Evolutionary conservation across 163 green algal genomes (phyloP), one percentile per base, ranked within the genome.

Genomic region (Scenedesmus sp.): DNA sequence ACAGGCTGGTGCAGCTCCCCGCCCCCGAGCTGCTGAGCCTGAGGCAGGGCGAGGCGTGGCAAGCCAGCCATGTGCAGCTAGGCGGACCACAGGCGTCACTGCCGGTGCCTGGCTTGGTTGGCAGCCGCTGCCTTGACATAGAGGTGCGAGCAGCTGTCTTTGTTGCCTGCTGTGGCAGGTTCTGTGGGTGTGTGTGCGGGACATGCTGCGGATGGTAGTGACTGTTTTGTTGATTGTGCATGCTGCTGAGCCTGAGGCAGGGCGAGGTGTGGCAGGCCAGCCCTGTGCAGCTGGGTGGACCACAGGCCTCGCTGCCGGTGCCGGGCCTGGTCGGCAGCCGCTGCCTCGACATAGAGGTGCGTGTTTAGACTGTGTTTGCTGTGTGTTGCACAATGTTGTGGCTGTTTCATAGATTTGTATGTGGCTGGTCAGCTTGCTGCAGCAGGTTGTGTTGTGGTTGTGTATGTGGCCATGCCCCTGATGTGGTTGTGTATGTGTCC

Each of bases 1-100:
- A 94, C 70, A 74, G 90, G 5, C 86, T 96, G 15, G 52, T 94
- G 26, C 96, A 98, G 91, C 86, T 83, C 54, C 96, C 96, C 1
- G 66, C 93, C 16, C 94, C 93, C 0, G 96, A 98, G 94, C 55
- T 98, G 4, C 64, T 89, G n/a, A 16, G 6, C 13, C 70, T 93
- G 57, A 6, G 90, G 59, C 57, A 60, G 16, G 84, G 84, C 46
- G 90, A 93, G 73, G 64, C 73, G 7, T 93, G 90, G 90, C 73
- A 79, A 56, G 55, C 26, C 12, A 73, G n/a, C 9, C 64, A 90
- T n/a, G 34, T 90, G 56, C 12, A 57, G 56, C 90, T 92, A 15
- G 70, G 70, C 2, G 62, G 10, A 5, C 52, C 87, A 7, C 26
- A 59, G 70, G 70, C 64, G 60, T 87, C 92, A 66, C 73, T 94